phyloP scores from a whole-genome alignment of 2,329 filamentous ascomycete genomes.

The Penicillium paneum region DNA sequence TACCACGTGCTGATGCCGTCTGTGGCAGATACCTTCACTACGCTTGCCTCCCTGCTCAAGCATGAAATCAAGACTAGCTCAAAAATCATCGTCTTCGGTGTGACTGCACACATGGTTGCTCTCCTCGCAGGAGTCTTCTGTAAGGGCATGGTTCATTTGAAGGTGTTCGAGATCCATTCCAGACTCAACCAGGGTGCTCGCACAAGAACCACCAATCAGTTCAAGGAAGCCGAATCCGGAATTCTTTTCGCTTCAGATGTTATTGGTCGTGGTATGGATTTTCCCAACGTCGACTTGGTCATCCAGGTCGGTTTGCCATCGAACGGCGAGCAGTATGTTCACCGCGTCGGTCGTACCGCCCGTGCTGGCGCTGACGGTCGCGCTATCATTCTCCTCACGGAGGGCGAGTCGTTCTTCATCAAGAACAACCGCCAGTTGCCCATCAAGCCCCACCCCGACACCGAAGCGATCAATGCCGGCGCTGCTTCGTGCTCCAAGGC shows the following conservation, averaged over 20 bases:
- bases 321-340: slow-evolving; percentile 51
- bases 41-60: slow-evolving; percentile 46
- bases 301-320: slow-evolving; percentile 51
- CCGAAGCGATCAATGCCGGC: slow-evolving; percentile 38
- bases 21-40: slow-evolving; percentile 46
- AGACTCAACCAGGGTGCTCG: slow-evolving; percentile 67
- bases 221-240: slow-evolving; percentile 39
- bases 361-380: slow-evolving; percentile 54
- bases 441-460: slow-evolving; percentile 49
- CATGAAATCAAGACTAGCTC: slow-evolving; percentile 51
- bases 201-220: slow-evolving; percentile 53
- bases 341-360: slow-evolving; percentile 60
- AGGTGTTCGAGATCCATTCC: slow-evolving; percentile 67
- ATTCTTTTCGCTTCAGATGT: slow-evolving; percentile 51
- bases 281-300: slow-evolving; percentile 50
- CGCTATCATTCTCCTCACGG: slow-evolving; percentile 53
- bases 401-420: slow-evolving; percentile 53
- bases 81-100: slow-evolving; percentile 87
- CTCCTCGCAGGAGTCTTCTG: slow-evolving; percentile 59
- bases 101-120: slow-evolving; percentile 64
- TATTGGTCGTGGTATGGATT: slow-evolving; percentile 51
- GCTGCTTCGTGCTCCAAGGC: slow-evolving; percentile 32
- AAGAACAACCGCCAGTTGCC: slow-evolving; percentile 49
- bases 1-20: slow-evolving; percentile 46
- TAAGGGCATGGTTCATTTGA: slow-evolving; percentile 31